These are phyloP conservation scores for Oemleria cerasiformis DNA, from an alignment of 306 rosid species.

Conservation along the genomic window DNA sequence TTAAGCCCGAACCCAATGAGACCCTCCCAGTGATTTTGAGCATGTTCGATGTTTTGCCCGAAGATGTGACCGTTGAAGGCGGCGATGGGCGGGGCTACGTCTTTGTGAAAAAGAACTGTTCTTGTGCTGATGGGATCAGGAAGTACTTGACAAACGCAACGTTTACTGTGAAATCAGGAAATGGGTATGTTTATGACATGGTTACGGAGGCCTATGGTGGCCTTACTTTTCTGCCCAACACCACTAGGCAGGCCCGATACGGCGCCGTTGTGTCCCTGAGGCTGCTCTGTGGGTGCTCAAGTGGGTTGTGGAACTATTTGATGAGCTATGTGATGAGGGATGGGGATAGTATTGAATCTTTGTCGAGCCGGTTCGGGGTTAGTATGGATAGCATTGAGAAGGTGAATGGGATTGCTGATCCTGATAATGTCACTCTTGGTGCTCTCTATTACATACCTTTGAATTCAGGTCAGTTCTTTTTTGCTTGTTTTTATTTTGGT, in stretches of 20 bases:
- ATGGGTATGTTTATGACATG: conserved; percentile 59
- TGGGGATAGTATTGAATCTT: conserved; percentile 71
- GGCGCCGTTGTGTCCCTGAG: conserved; percentile 80
- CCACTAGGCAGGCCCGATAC: conserved; percentile 51
- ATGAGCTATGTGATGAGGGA: conserved; percentile 89
- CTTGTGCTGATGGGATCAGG: conserved; percentile 56
- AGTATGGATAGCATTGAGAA: conserved; percentile 91
- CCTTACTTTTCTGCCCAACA: conserved; percentile 56
- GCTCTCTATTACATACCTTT: conserved; percentile 85
- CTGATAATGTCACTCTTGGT: conserved; percentile 81
- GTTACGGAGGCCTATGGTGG: conserved; percentile 79
- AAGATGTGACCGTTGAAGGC: conserved; percentile 76
- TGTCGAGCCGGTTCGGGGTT: conserved; percentile 93
- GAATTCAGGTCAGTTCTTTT: conserved; percentile 68
- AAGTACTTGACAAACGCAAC: conserved; percentile 73
- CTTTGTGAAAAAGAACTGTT: conserved; percentile 80
- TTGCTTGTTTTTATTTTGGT: background rate
- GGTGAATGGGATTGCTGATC: conserved; percentile 69
- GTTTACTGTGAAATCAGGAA: conserved; percentile 66
- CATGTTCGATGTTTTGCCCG: conserved; percentile 85
- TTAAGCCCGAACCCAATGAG: conserved; percentile 56
- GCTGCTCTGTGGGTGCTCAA: conserved; percentile 90
- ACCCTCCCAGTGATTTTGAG: conserved; percentile 59
- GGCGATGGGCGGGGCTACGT: conserved; percentile 53
- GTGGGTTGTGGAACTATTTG: conserved; percentile 85